Evolutionary conservation across 1,284 basidiomycete species (phyloP).

Genomic region (Phlebopus sp.): DNA sequence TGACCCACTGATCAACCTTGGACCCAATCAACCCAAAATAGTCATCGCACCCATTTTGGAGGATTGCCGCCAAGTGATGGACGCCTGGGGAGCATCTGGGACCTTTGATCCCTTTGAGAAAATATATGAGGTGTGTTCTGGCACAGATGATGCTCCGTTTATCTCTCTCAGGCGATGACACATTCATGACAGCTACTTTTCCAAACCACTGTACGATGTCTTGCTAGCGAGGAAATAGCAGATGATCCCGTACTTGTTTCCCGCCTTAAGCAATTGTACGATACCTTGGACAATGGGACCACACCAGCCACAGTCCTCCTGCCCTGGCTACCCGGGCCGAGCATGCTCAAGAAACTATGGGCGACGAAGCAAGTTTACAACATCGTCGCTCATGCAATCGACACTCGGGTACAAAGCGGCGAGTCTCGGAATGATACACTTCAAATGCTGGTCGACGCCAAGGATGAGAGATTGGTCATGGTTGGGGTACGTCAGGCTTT

Average conservation of each 20-base stretch:
- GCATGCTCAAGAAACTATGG: conserved; percentile 63
- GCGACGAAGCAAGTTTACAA: conserved; percentile 72
- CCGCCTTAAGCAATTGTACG: conserved; percentile 61
- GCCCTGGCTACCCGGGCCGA: conserved; percentile 70
- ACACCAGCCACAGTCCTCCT: conserved; percentile 67
- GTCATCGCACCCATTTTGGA: conserved; percentile 63
- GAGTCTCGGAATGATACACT: conserved; percentile 59
- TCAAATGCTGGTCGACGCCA: conserved; percentile 65
- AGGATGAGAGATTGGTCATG: conserved; percentile 62
- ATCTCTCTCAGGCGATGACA: conserved; percentile 2
- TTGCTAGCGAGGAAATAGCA: conserved; percentile 65
- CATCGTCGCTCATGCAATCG: conserved; percentile 56
- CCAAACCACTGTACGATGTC: conserved; percentile 64
- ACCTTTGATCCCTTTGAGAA: conserved; percentile 66
- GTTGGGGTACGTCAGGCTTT: conserved; percentile 53
- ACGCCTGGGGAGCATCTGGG: conserved; percentile 59
- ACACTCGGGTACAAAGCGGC: conserved; percentile 52
- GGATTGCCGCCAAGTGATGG: conserved; percentile 58
- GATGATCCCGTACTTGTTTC: conserved; percentile 56
- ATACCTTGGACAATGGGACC: conserved; percentile 61
- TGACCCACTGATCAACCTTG: conserved; percentile 12
- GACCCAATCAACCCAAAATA: conserved; percentile 26
- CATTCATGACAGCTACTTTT: conserved; percentile 53
- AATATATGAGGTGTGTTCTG: conserved; percentile 57
- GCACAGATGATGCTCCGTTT: neutral